Evolutionary conservation across 768 basidiomycete species (phyloP), one percentile per base, ranked within the genome.

Genomic region (Cystofilobasidium macerans): DNA sequence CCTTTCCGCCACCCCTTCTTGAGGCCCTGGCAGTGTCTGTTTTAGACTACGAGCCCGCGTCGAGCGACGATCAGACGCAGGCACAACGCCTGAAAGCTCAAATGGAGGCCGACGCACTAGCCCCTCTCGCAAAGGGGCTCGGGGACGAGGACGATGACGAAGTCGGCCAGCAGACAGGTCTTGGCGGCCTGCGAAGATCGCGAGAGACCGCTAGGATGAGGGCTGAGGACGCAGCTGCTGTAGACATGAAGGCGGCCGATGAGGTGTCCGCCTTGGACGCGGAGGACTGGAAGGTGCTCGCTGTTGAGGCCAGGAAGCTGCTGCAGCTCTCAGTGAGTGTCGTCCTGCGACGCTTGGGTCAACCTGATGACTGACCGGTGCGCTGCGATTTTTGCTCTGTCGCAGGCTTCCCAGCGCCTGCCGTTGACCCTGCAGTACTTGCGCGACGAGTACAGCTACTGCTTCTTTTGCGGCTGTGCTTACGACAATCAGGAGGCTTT

Each of bases 401-500:
- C 51, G 59, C 71, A 92, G 89, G 83, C 87, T 68, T 80, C 81
- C 69, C 84, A 87, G 75, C 81, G 87, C 36, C 79, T 91, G 40
- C 76, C 79, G 43, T 77, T 85, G 54, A 82, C 89, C 22, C 78
- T 90, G 30, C 77, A 82, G 6, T 89, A 92, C 75, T 81, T 92
- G 57, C 85, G 89, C 30, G 79, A 82, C 43, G 80, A 78, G 68
- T 83, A 89, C 74, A 73, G 79, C 7, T 91, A 91, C 73, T 91
- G 89, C 73, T 90, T 89, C 75, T 91, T 88, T 87, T 92, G 89
- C 73, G 89, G 89, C 16, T 81, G 85, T 16, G 81, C 84, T 70
- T 92, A 90, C 72, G 80, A 81, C 7, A 78, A 80, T 69, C 74
- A 76, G 8, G 81, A 81, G 20, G 86, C 87, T 58, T 77, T 92